A percentile compares a stretch with the other conserved stretches of the same genome.
Evolutionary conservation across 2,329 filamentous ascomycete species (phyloP).

Genomic region (Dactylellina sp.): DNA sequence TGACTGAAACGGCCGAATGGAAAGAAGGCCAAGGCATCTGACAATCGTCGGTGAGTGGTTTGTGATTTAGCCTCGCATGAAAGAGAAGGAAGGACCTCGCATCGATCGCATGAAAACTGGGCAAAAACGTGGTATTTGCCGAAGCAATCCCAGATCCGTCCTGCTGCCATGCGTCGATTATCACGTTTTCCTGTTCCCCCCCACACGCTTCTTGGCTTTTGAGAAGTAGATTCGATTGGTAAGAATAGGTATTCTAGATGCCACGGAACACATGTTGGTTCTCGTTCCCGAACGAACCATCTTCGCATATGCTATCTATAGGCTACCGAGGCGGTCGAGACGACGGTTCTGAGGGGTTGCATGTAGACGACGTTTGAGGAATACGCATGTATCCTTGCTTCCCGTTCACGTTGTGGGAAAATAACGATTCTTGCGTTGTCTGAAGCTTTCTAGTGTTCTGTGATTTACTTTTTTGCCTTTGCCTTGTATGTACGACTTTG

Average conservation of each 20-base stretch:
- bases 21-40: neutral
- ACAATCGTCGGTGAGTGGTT: slow-evolving; percentile 12
- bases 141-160: slow-evolving; percentile 7
- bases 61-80: slow-evolving; percentile 36
- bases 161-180: slow-evolving; percentile 12
- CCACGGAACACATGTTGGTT: no score
- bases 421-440: slow-evolving; percentile 24
- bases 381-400: slow-evolving; percentile 10
- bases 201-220: no score
- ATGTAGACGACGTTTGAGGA: neutral
- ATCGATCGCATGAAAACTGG: slow-evolving; percentile 46
- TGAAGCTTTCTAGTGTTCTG: slow-evolving; percentile 2
- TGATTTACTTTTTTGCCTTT: slow-evolving; percentile 24
- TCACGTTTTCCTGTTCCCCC: slow-evolving; percentile 1
- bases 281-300: no score
- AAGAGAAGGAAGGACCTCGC: neutral
- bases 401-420: slow-evolving; percentile 9
- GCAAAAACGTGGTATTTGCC: slow-evolving; percentile 39
- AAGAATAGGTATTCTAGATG: no score
- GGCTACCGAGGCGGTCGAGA: neutral
- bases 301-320: neutral
- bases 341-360: slow-evolving; percentile 2
- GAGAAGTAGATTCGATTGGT: neutral
- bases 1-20: no score
- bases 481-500: slow-evolving; percentile 6